Evolutionary conservation across 345 rosid species (phyloP), one percentile per base, ranked within the genome.

Genomic region (Bruguiera gymnorhiza): DNA sequence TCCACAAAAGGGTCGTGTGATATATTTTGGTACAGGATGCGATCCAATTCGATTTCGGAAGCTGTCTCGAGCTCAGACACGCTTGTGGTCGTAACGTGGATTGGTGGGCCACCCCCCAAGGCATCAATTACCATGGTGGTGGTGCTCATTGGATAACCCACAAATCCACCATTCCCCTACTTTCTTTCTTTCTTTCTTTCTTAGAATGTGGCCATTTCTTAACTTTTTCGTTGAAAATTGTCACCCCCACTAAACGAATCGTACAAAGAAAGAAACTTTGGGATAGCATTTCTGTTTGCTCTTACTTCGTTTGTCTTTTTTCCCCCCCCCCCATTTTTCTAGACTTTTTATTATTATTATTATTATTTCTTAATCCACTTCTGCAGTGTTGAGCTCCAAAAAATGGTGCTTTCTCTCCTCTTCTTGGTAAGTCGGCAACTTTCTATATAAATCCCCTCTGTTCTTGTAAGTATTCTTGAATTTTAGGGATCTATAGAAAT

Each of bases 371-470:
- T 32, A 7, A 34, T 34, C 16, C 11, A 62, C 0, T 46, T 64
- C 31, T 46, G 51, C 59, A 2, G 60, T 16, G 21, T 29, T n/a
- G 24, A 48, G 39, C 24, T 54, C 30, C n/a, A 6, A 53, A 36
- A 21, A 23, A 54, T 39, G 65, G 61, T 21, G 50, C 58, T 59
- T 53, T 29, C 36, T 59, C 19, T 50, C 53, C 20, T n/a, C 50
- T 37, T 53, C 15, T 23, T 18, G 78, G 80, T 78, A 70, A 81
- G 84, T 54, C 31, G 16, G 37, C 21, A 13, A 46, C 48, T 60
- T 6, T 71, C 27, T 18, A 46, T 68, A 2, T 6, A 24, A 24
- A 24, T 4, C 15, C 27, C 4, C 37, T 48, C 18, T 9, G 24
- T 50, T 62, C 19, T 24, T 24, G 37, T 34, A 1, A 48, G 50